Conservation (phyloP, 208 protist species). For the Trypanosoma scelopori region DNA sequence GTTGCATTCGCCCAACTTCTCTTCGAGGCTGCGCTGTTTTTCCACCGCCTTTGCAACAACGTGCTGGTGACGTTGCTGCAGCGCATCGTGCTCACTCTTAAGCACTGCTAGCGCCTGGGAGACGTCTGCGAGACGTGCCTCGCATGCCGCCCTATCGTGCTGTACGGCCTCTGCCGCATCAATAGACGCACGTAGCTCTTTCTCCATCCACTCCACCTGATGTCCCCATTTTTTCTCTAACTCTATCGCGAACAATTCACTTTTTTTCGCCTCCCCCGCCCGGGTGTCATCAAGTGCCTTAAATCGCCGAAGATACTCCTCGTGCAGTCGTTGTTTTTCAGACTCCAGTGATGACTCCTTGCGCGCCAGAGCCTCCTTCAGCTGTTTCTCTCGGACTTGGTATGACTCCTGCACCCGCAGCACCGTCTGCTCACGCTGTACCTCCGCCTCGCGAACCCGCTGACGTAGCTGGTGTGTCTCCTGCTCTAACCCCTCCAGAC, state of each 20-base stretch:
- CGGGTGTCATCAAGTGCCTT: conserved; percentile 48
- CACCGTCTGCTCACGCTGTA: conserved; percentile 44
- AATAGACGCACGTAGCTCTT: conserved; percentile 29
- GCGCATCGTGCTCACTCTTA: conserved; percentile 35
- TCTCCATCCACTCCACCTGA: conserved; percentile 24
- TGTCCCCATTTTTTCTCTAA: conserved; percentile 22
- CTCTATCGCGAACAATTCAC: conserved; percentile 27
- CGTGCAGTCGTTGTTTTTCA: conserved; percentile 63
- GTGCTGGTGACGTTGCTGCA: conserved; percentile 36
- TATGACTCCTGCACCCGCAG: conserved; percentile 45
- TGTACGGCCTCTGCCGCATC: conserved; percentile 32
- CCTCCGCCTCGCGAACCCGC: conserved; percentile 59
- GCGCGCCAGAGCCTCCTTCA: conserved; percentile 35
- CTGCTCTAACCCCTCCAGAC: conserved; percentile 39
- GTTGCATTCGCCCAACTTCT: conserved; percentile 31
- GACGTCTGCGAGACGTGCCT: conserved; percentile 19
- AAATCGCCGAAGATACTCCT: conserved; percentile 53
- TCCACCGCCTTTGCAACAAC: conserved; percentile 32
- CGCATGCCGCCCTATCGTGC: conserved; percentile 24
- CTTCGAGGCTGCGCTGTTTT: conserved; percentile 19
- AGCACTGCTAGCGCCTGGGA: conserved; percentile 36
- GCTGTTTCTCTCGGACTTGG: conserved; percentile 53
- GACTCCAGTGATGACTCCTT: conserved; percentile 53
- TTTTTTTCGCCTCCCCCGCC: conserved; percentile 36
- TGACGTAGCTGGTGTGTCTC: conserved; percentile 44